Base-by-base conservation (phyloP, 441 rosid genomes). In the Adansonia madagascariensis region DNA sequence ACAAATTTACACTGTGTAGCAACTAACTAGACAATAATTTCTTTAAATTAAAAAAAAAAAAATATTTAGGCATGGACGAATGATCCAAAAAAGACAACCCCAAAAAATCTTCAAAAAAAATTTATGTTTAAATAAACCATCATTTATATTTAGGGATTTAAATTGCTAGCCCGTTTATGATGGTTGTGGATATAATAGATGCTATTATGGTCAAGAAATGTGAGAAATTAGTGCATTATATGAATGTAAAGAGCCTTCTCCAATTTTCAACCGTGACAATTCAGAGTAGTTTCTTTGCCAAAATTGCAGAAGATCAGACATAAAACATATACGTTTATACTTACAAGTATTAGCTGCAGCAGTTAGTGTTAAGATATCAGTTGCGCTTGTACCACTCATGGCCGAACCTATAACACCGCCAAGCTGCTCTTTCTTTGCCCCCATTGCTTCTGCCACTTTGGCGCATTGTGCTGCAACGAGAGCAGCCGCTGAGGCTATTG, bases 381-480 rank as follows among this genome's bases (percentile, higher is more conserved):
- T 86, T 27, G 92, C 81, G 79, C 77, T 80, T 4, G 96, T 91
- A 6, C 93, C 85, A 44, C 86, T 86, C 93, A 87, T 86, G 72
- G 99, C 93, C 2, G 99, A 95, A 22, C 85, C 91, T 61, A 95
- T 87, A 64, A 80, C 85, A 74, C 85, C 56, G 53, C 88, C 83
- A 0, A 93, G 89, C 71, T 95, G 93, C 59, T 92, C 94, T 70
- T 87, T 89, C 82, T 85, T 92, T 4, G 95, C 97, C 35, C 98
- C 99, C 93, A 92, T 90, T 3, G 91, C 91, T 83, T 92, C 94
- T 0, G 99, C 99, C 57, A 89, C 88, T 66, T 90, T 85, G 0
- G 97, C 97, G 47, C 97, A 95, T 64, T 93, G 95, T 0, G 94
- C 93, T 0, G 99, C 98, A 63, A 93, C 97, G 24, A 95, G 86